These are phyloP conservation scores for Kuraishia borneana DNA, from an alignment of 805 yeast genomes.

Conservation along the genomic window DNA sequence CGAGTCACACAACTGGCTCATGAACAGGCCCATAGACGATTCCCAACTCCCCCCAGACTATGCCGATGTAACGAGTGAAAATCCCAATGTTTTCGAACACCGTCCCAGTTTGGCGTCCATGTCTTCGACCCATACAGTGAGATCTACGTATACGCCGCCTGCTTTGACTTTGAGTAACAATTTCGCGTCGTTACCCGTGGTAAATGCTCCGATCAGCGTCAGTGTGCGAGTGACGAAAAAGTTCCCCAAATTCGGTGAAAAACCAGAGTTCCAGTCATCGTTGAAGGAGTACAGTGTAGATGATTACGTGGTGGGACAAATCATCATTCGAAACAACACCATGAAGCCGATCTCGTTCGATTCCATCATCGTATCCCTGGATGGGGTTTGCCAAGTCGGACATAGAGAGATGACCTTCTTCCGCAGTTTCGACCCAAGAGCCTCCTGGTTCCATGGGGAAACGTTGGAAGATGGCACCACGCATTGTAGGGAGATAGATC, in stretches of 20 bases:
- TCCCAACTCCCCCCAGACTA: conserved; percentile 14
- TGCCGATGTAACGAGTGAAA: conserved; percentile 2
- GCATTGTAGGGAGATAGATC: conserved; percentile 26
- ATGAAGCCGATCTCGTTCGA: conserved; percentile 39
- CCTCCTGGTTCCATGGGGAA: conserved; percentile 8
- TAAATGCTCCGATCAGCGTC: conserved; percentile 13
- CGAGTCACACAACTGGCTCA: conserved; percentile 44
- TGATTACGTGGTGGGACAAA: conserved; percentile 53
- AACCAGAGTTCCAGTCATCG: conserved; percentile 17
- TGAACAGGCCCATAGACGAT: conserved; percentile 12
- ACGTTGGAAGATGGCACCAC: conserved; percentile 40
- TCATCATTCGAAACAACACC: conserved; percentile 29
- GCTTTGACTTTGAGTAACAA: background rate
- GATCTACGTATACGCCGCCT: background rate
- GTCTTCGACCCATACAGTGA: background rate
- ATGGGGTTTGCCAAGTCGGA: conserved; percentile 25
- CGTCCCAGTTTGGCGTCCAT: background rate
- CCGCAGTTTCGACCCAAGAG: conserved; percentile 3
- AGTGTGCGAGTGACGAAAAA: conserved; percentile 26
- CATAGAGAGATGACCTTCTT: conserved; percentile 1
- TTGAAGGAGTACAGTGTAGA: conserved; percentile 54
- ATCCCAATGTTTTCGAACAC: too few species aligned
- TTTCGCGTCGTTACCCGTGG: conserved; percentile 6
- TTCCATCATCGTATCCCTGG: conserved; percentile 48
- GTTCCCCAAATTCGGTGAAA: conserved; percentile 19